Conservation (phyloP, 2,329 filamentous ascomycete genomes). For the Aspergillus caelatus region DNA sequence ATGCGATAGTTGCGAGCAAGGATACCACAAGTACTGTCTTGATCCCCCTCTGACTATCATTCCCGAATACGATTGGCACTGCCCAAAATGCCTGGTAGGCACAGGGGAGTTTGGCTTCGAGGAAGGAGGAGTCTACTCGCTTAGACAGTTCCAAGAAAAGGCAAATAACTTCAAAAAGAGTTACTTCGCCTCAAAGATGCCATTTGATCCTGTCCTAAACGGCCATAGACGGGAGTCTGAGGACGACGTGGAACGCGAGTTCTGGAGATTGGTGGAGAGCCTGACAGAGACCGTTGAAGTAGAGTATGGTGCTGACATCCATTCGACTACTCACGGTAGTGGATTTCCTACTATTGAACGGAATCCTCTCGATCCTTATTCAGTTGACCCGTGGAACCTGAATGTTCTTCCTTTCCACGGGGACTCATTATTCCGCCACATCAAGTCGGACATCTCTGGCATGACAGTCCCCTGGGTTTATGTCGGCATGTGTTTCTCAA, state of each 20-base stretch:
- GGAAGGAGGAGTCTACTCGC: constrained; percentile 91
- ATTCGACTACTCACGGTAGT: constrained; percentile 96
- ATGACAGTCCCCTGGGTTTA: constrained; percentile 99
- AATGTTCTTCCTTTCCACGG: constrained; percentile 88
- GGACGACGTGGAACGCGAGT: constrained; percentile 93
- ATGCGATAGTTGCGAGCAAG: constrained; percentile 90
- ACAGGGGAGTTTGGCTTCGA: constrained; percentile 98
- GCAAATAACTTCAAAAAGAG: constrained; percentile 92
- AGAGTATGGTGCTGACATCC: constrained; percentile 96
- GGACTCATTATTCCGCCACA: constrained; percentile 92
- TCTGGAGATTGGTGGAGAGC: constrained; percentile 93
- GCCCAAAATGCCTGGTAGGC: constrained; percentile 89
- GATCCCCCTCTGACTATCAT: constrained; percentile 79
- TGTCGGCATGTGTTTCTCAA: constrained; percentile 99
- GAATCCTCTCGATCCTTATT: constrained; percentile 82
- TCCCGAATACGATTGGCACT: constrained; percentile 92
- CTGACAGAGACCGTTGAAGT: constrained; percentile 96
- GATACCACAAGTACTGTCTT: constrained; percentile 84
- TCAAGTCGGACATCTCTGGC: constrained; percentile 96
- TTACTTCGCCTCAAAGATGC: constrained; percentile 90
- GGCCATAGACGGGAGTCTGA: constrained; percentile 81
- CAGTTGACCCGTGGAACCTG: constrained; percentile 92
- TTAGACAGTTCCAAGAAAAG: constrained; percentile 95
- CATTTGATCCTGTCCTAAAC: constrained; percentile 81
- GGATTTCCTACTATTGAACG: constrained; percentile 94